These are phyloP conservation scores for Leishmania arabica DNA, from an alignment of 208 protist genomes.

Conservation along the genomic window DNA sequence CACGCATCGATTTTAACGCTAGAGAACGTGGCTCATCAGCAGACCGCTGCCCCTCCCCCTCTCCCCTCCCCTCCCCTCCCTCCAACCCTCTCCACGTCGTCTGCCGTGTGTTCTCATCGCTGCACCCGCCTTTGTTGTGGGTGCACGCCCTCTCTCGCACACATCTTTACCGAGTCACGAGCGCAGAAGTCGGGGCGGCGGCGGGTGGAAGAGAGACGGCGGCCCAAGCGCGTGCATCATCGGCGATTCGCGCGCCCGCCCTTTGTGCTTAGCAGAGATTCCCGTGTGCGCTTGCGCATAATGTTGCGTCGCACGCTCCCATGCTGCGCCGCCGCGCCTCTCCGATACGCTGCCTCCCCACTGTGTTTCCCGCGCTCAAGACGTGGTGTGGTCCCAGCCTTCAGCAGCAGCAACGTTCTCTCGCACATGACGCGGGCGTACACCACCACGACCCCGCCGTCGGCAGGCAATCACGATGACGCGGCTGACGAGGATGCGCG, in stretches of 20 bases:
- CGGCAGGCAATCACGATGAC: neutral
- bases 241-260: neutral
- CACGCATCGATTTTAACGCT: neutral
- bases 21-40: neutral
- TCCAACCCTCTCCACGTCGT: neutral
- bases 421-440: neutral
- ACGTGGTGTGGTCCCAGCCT: neutral
- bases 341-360: neutral
- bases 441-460: constrained; percentile 3
- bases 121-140: neutral
- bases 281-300: neutral
- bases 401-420: neutral
- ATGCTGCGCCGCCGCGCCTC: neutral
- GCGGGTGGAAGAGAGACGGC: neutral
- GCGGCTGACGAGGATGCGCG: neutral
- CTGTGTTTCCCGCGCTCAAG: neutral
- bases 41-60: neutral
- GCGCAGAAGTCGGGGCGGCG: neutral
- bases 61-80: neutral
- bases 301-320: neutral
- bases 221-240: neutral
- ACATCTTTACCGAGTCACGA: neutral
- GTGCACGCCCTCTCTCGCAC: neutral
- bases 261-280: neutral
- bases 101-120: neutral